Conservation (phyloP, 257 asterid species). For the Parsonsia alboflavescens region DNA sequence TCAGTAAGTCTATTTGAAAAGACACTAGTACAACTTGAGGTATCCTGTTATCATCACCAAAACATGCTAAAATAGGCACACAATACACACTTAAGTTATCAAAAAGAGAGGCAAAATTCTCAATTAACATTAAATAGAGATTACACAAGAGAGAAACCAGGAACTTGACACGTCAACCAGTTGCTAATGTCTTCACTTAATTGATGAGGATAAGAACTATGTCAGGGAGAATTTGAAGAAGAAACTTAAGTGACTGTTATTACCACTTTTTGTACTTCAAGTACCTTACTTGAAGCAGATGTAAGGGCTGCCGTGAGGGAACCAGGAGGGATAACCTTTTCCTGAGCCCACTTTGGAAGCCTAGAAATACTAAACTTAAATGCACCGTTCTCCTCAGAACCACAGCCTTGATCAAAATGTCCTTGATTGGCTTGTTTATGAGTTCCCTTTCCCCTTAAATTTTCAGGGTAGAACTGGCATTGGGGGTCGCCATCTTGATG, state of each 20-base stretch:
- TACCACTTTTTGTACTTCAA: slow-evolving; percentile 5
- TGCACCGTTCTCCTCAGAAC: slow-evolving; percentile 23
- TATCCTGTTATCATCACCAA: background rate
- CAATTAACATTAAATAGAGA: background rate
- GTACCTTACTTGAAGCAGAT: slow-evolving; percentile 41
- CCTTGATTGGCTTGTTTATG: slow-evolving; percentile 16
- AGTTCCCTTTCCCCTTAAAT: slow-evolving; percentile 21
- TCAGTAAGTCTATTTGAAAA: background rate
- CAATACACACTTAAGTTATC: background rate
- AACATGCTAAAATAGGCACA: background rate
- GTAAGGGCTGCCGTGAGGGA: slow-evolving; percentile 20
- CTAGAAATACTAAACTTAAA: slow-evolving; percentile 61
- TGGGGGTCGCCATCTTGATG: slow-evolving; percentile 22
- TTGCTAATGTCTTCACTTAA: background rate
- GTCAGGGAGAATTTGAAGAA: background rate
- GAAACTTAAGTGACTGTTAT: background rate
- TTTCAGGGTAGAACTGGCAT: slow-evolving; percentile 18
- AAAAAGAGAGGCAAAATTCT: background rate
- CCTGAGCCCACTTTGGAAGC: slow-evolving; percentile 68
- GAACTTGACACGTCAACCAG: background rate
- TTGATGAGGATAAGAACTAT: background rate
- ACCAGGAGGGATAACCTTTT: slow-evolving; percentile 28
- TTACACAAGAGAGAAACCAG: background rate
- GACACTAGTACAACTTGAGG: background rate
- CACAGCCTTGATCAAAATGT: slow-evolving; percentile 21